Evolutionary conservation across 805 yeast species (phyloP), one percentile per base, ranked within the genome.

Genomic region (Yarrowia sp.): DNA sequence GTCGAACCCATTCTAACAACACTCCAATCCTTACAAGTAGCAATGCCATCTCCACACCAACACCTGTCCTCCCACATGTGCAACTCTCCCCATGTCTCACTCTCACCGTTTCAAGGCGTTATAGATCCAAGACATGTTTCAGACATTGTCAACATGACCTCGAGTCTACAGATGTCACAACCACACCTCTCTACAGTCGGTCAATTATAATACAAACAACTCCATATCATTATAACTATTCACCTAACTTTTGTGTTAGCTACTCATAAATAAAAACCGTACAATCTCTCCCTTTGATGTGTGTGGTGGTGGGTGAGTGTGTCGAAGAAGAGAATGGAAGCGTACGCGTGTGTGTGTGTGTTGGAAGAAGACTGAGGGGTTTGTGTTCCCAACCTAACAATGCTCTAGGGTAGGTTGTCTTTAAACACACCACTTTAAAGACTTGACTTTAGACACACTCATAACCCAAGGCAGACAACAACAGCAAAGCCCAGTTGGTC

Each of bases 251-350:
- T 53, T 53, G 49, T 42, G 64, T 56, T 43, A 56, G 64, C 26
- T 43, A 42, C 64, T 56, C 64, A 56, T 56, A 56, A 56, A 56
- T 56, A 56, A 56, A 56, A 56, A 53, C 64, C 64, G 48, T 35
- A 35, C 64, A 15, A 26, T 56, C 48, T 56, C 64, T 32, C 43
- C 35, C 36, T 15, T 7, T 16, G 40, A 26, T 52, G 43, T 52
- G 58, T 15, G 53, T 15, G 53, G 2, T 32, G 40, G 40, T 38
- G 12, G 40, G 40, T 26, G 19, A 43, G 48, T 12, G n/a, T 41
- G 43, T 41, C n/a, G n/a, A 41, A 41, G 43, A 41, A 41, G 43
- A 14, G 26, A 16, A 22, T 8, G 46, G 9, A 15, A 9, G 26
- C 7, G 48, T n/a, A 19, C 8, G 46, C n/a, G 52, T n/a, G 14